Base-by-base conservation (phyloP, 2,329 filamentous ascomycete species). In the Parastagonospora nodorum region DNA sequence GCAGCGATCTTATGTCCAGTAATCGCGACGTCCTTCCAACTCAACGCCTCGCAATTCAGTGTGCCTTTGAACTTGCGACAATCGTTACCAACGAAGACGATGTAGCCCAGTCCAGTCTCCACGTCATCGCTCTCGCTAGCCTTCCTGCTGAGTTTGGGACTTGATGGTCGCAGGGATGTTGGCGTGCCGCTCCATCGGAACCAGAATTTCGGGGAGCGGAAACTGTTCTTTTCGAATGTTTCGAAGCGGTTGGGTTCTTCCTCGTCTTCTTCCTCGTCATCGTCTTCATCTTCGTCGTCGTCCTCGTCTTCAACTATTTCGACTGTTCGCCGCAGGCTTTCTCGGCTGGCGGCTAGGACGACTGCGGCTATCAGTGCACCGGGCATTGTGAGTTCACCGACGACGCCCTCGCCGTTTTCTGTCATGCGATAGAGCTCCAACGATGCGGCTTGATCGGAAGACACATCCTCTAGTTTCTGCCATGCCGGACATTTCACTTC, bases 151-250 rank as follows among this genome's bases (percentile, higher is more conserved):
- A 38, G 30, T 7, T 35, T 33, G 2, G 19, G 15, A 11, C 40
- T 48, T 4, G 19, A 28, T 38, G 36, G 36, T 38, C 5, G 36
- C 16, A 4, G 30, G n/a, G n/a, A 4, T n/a, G n/a, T 32, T 32
- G 51, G 43, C 9, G 29, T n/a, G 36, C 61, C 61, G 39, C 52
- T 63, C 61, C 61, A 66, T n/a, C 51, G 50, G 8, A 66, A 48
- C 63, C 63, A 66, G 40, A 66, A 66, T 28, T 65, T 66, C 19
- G 63, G 63, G 4, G 51, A 43, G n/a, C 63, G 60, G 42, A 66
- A 65, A 38, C 58, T 62, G 44, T 66, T 66, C 42, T 65, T 66
- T 15, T 66, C 63, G 24, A 66, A 66, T 0, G 53, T 62, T 31
- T 51, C 37, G 50, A 66, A 64, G 27, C 63, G 60, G 15, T 36